Base-by-base conservation (phyloP, 768 basidiomycete genomes). In the Mycena polygramma region DNA sequence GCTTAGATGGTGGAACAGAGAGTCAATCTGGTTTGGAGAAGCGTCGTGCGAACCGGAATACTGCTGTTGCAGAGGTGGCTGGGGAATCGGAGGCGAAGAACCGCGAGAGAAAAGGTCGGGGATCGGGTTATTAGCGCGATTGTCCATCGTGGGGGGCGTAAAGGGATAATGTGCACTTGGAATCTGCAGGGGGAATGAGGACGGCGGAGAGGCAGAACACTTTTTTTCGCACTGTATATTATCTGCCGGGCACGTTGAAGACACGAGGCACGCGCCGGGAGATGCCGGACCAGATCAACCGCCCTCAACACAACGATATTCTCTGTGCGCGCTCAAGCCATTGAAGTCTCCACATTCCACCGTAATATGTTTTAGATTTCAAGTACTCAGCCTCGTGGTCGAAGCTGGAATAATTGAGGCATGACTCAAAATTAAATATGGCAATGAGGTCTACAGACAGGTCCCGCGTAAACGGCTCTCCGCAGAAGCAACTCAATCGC, bases 1-100 rank as follows among this genome's bases (percentile, higher is more conserved):
- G 54, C 80, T 81, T 53, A 91, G 78, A 67, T 87, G 85, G 73
- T 91, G 87, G 75, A 93, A 92, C 24, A 94, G 85, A 59, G 90
- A 86, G 71, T 93, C 92, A 75, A 94, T 87, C 70, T 91, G 86
- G 73, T 81, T 88, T 39, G 88, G 84, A 69, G 90, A 84, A 45
- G 87, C 83, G 52, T 83, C 83, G 48, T 79, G 64, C 1, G 70
- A 57, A 30, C 41, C 81, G 35, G 85, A 75, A 39, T 81, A 71
- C 63, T 86, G 83, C 74, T 82, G 79, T 57, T 80, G 80, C 48
- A 78, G 77, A 43, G 79, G 81, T 48, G 78, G 76, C 61, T 81
- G 81, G 52, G 77, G 68, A 81, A 74, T 71, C 57, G 87, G 89
- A 66, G 88, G 89, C 15, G 89, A 88, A 43, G 87, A 82, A 63